phyloP scores from a whole-genome alignment of 768 basidiomycete genomes.

The Tulasnella calospora region DNA sequence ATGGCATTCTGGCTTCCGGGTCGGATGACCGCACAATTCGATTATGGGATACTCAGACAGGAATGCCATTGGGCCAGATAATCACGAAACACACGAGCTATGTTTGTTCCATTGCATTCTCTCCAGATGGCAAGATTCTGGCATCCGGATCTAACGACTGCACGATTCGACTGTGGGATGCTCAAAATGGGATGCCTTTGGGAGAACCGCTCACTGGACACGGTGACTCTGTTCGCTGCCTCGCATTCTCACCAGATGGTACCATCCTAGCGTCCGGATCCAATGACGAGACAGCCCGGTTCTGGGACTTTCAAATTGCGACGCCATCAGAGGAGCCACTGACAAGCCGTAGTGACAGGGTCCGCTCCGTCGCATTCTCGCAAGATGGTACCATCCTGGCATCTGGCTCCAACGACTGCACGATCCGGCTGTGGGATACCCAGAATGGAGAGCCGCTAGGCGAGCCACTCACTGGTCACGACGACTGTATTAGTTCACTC shows the following conservation, averaged over 20 bases:
- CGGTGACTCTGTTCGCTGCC: neutral
- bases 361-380: neutral
- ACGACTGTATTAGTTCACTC: too few species aligned
- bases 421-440: too few species aligned
- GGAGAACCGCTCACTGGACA: neutral
- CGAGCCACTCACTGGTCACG: too few species aligned
- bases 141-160: slow-evolving; percentile 1
- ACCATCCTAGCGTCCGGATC: neutral
- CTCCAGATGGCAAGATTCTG: neutral
- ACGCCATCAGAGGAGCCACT: neutral
- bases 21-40: neutral
- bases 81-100: neutral
- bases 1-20: neutral
- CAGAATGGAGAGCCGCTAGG: too few species aligned
- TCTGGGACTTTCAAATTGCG: neutral
- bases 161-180: slow-evolving; percentile 7
- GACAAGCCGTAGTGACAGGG: neutral
- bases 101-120: neutral
- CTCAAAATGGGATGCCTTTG: neutral
- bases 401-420: too few species aligned
- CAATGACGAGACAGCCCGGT: neutral
- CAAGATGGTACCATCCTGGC: too few species aligned
- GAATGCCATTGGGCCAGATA: neutral
- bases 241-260: neutral
- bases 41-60: neutral